phyloP scores from a whole-genome alignment of 768 basidiomycete species.

The Podaxis sp. region DNA sequence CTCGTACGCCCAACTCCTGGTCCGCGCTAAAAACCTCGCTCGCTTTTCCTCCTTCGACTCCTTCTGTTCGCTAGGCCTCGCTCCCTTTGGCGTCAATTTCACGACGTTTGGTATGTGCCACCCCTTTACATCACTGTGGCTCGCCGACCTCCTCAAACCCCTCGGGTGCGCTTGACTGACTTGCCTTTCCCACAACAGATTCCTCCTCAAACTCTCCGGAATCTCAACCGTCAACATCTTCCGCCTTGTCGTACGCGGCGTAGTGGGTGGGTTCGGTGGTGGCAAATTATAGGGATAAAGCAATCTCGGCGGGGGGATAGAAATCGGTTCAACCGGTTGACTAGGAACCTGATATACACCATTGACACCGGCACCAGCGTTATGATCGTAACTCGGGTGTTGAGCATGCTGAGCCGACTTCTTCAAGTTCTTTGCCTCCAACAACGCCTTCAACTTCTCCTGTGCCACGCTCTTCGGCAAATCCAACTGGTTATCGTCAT shows the following conservation, averaged over 20 bases:
- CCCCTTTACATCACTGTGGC: constrained; percentile 29
- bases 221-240: constrained; percentile 85
- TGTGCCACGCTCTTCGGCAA: constrained; percentile 71
- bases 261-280: constrained; percentile 61
- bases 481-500: constrained; percentile 43
- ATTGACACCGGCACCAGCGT: constrained; percentile 18
- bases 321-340: constrained; percentile 33
- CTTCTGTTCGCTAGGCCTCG: constrained; percentile 18
- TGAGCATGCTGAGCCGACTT: constrained; percentile 22
- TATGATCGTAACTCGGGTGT: constrained; percentile 14
- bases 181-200: constrained; percentile 80
- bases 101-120: constrained; percentile 40
- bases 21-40: constrained; percentile 52
- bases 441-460: constrained; percentile 53
- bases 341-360: constrained; percentile 13
- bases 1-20: constrained; percentile 69
- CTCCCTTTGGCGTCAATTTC: constrained; percentile 38
- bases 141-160: constrained; percentile 31
- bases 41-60: constrained; percentile 41
- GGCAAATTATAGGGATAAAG: constrained; percentile 76
- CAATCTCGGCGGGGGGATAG: constrained; percentile 47
- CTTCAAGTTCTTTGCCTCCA: constrained; percentile 49
- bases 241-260: constrained; percentile 82
- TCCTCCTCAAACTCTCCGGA: constrained; percentile 78
- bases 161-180: constrained; percentile 53